Conservation (phyloP, 2,329 filamentous ascomycete species). For the Hymenoscyphus repandus region DNA sequence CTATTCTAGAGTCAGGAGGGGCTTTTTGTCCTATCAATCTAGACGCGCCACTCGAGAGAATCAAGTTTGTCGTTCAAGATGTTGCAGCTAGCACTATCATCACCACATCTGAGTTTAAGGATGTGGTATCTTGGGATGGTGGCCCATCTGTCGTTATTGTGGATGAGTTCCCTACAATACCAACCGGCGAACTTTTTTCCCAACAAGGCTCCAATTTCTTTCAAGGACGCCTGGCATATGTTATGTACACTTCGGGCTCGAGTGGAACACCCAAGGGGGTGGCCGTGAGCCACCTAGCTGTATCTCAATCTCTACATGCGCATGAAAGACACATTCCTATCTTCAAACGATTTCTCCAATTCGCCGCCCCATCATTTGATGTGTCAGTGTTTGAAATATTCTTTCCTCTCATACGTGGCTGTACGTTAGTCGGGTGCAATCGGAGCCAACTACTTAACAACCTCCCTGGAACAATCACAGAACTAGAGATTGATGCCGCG, state of each 20-base stretch:
- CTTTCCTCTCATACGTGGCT: conserved; percentile 72
- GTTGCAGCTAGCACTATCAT: conserved; percentile 65
- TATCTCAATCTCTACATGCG: conserved; percentile 74
- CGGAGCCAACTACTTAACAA: conserved; percentile 69
- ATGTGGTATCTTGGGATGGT: conserved; percentile 34
- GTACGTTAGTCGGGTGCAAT: conserved; percentile 67
- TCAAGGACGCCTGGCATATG: conserved; percentile 59
- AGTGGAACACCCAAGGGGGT: conserved; percentile 89
- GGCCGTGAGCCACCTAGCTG: conserved; percentile 71
- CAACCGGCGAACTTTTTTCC: not conserved
- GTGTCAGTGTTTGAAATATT: conserved; percentile 95
- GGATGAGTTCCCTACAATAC: conserved; percentile 31
- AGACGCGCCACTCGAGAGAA: conserved; percentile 70
- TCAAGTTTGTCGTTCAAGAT: conserved; percentile 77
- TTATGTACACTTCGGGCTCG: conserved; percentile 91
- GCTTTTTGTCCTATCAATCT: conserved; percentile 82
- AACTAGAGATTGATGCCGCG: conserved; percentile 70
- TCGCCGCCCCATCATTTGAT: conserved; percentile 88
- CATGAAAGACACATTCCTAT: conserved; percentile 72
- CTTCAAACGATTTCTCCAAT: conserved; percentile 81
- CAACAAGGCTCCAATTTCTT: conserved; percentile 10
- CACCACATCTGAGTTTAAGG: conserved; percentile 47
- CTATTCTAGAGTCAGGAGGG: conserved; percentile 72
- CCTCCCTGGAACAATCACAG: conserved; percentile 60
- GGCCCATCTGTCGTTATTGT: conserved; percentile 36